A percentile compares a stretch with the other conserved stretches of the same genome.
Evolutionary conservation across 164 flowering plant species (phyloP).

Genomic region (Aristolochia contorta): DNA sequence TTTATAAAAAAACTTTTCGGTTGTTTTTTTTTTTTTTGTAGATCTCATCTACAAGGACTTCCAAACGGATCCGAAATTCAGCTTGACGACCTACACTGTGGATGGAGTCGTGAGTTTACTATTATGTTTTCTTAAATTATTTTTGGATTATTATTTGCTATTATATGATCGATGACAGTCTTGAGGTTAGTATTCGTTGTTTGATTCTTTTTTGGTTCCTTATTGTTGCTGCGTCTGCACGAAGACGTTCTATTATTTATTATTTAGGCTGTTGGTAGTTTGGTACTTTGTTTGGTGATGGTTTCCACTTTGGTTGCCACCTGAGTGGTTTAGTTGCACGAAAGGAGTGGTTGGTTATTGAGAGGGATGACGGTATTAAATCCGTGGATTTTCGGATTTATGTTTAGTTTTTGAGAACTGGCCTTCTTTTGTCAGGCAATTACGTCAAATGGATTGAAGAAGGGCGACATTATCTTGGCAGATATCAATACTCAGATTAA

Average conservation of each 20-base stretch:
- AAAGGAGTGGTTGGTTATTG: not conserved
- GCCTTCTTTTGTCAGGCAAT: slow-evolving; percentile 39
- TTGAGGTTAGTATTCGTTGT: not conserved
- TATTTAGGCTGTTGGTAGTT: not conserved
- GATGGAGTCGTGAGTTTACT: slow-evolving; percentile 56
- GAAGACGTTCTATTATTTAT: not conserved
- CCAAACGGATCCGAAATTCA: slow-evolving; percentile 80
- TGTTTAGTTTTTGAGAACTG: not conserved
- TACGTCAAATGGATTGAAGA: slow-evolving; percentile 70
- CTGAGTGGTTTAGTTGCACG: not conserved
- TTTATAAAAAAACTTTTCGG: slow-evolving; percentile 86
- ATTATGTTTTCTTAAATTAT: not conserved
- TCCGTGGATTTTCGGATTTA: not conserved
- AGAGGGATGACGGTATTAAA: not conserved
- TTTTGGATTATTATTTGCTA: not conserved
- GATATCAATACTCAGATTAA: slow-evolving; percentile 78
- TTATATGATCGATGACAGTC: not conserved
- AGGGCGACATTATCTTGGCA: slow-evolving; percentile 70
- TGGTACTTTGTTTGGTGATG: not conserved
- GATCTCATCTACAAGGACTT: slow-evolving; percentile 92
- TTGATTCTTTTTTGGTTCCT: slow-evolving; percentile 7
- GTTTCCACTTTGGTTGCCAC: not conserved
- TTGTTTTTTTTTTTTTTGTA: slow-evolving; percentile 16
- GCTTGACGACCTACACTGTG: slow-evolving; percentile 64
- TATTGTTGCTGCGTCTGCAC: not conserved